These are phyloP conservation scores for Fraxinus velutina DNA, from an alignment of 305 asterid species.

Conservation along the genomic window DNA sequence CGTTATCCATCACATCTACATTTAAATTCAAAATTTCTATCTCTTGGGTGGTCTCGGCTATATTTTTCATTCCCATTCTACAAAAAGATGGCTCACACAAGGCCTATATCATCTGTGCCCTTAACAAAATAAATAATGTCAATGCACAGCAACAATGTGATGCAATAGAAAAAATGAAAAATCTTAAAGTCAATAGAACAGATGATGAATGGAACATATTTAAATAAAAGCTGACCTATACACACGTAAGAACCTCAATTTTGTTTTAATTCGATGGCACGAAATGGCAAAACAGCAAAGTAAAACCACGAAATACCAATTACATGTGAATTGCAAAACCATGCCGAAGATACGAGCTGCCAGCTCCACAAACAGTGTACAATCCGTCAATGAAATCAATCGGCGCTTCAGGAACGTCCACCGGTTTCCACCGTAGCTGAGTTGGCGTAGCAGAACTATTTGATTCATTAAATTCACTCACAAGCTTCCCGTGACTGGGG, in stretches of 20 bases:
- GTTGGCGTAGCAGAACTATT: slow-evolving; percentile 88
- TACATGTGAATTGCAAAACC: slow-evolving; percentile 98
- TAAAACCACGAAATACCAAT: slow-evolving; percentile 29
- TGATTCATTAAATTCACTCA: slow-evolving; percentile 70
- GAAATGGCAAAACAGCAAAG: not conserved
- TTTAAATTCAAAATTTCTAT: no score
- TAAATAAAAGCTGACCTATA: not conserved
- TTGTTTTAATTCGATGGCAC: not conserved
- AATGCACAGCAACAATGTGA: not conserved
- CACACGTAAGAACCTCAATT: not conserved
- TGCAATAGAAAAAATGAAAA: not conserved
- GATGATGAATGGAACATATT: not conserved
- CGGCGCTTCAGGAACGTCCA: slow-evolving; percentile 57
- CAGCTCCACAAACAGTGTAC: slow-evolving; percentile 92
- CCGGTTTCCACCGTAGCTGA: slow-evolving; percentile 89
- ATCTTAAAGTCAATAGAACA: not conserved
- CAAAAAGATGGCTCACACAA: no score
- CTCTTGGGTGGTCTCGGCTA: no score
- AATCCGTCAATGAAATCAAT: slow-evolving; percentile 82
- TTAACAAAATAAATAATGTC: not conserved
- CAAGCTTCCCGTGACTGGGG: slow-evolving; percentile 71
- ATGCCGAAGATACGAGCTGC: slow-evolving; percentile 91
- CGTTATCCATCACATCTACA: no score
- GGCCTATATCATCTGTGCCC: not conserved
- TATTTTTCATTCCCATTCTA: no score